These are phyloP conservation scores for Emmonsia crescens DNA, from an alignment of 2,329 filamentous ascomycete genomes.

Conservation along the genomic window DNA sequence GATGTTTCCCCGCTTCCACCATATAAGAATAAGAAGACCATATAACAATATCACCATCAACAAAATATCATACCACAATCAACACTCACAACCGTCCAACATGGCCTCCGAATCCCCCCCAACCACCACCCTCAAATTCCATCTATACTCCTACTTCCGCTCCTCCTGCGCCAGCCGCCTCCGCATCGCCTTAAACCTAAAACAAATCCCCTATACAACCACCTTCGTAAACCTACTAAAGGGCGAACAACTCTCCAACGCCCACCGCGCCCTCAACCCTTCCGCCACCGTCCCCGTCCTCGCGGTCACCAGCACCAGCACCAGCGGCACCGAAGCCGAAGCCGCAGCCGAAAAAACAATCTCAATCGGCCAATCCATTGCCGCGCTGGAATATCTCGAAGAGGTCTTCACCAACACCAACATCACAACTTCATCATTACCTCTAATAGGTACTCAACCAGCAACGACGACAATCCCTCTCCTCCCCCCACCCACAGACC, in stretches of 20 bases:
- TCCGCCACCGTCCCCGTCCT: slow-evolving; percentile 47
- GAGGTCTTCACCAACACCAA: slow-evolving; percentile 37
- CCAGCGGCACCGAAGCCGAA: neutral
- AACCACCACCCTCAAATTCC: slow-evolving; percentile 10
- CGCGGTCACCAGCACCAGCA: slow-evolving; percentile 22
- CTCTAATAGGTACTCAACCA: neutral
- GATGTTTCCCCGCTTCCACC: too few relatives aligned
- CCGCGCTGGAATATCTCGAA: slow-evolving; percentile 53
- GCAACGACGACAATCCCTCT: slow-evolving; percentile 23
- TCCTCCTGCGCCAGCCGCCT: slow-evolving; percentile 54
- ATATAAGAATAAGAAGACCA: too few relatives aligned
- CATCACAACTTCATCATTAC: too few relatives aligned
- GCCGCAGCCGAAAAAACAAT: slow-evolving; percentile 18
- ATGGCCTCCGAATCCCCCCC: neutral
- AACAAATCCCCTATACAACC: slow-evolving; percentile 40
- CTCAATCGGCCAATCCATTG: slow-evolving; percentile 46
- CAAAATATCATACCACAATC: neutral
- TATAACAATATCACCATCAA: neutral
- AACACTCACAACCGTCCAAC: neutral
- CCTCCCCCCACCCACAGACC: slow-evolving; percentile 36
- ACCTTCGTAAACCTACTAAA: slow-evolving; percentile 45
- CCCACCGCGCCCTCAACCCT: slow-evolving; percentile 43
- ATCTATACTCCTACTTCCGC: slow-evolving; percentile 50
- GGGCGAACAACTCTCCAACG: slow-evolving; percentile 38
- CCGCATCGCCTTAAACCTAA: slow-evolving; percentile 49